Conservation (phyloP, 805 yeast genomes). For the Saturnispora zaruensis region DNA sequence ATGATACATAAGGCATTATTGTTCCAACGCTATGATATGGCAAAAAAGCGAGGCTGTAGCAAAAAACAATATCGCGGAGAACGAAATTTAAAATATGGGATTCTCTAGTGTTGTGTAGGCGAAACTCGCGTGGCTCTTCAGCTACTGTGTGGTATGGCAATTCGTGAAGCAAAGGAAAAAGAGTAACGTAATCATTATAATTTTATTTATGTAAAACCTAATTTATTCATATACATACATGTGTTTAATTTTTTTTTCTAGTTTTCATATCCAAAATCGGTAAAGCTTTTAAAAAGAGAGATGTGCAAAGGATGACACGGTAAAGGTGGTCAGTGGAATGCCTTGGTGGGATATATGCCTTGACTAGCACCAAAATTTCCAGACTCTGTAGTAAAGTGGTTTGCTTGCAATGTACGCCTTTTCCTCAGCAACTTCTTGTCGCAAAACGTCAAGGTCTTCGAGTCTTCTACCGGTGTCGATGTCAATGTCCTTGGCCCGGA, state of each 20-base stretch:
- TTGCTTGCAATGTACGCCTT: conserved; percentile 38
- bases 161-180: background rate
- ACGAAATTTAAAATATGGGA: no score
- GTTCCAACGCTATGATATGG: background rate
- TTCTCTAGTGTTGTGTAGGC: no score
- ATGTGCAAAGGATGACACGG: background rate
- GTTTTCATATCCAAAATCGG: background rate
- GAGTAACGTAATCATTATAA: background rate
- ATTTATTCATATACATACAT: background rate
- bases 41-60: background rate
- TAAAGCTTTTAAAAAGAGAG: background rate
- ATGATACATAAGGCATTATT: background rate
- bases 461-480: conserved; percentile 58
- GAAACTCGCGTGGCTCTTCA: no score
- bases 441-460: conserved; percentile 45
- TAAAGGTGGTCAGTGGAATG: background rate
- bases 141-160: no score
- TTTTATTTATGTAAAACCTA: background rate
- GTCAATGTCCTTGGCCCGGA: conserved; percentile 43
- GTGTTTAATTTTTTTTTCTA: background rate
- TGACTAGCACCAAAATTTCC: conserved; percentile 46
- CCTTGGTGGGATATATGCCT: conserved; percentile 7
- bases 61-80: background rate
- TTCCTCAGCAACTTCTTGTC: conserved; percentile 52
- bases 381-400: conserved; percentile 42